phyloP scores from a whole-genome alignment of 306 rosid species.

The Chamaecrista fasciculata region DNA sequence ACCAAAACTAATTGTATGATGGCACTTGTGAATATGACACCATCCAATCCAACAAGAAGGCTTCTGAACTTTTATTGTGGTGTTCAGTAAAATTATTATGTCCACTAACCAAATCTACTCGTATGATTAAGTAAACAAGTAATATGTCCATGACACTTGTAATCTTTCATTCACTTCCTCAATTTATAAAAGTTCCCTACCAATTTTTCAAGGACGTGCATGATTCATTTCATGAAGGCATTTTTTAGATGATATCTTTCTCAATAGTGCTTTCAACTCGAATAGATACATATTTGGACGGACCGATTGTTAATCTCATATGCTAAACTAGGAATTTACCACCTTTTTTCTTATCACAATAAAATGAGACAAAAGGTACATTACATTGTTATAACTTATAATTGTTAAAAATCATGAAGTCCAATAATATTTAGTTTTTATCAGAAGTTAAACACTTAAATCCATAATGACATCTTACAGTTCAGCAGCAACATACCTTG shows the following conservation, averaged over 20 bases:
- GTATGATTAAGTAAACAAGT: background rate
- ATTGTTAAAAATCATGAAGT: slow-evolving; percentile 5
- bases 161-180: too few species aligned
- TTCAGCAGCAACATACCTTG: slow-evolving; percentile 47
- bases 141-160: background rate
- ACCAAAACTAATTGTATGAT: background rate
- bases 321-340: background rate
- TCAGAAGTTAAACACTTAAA: background rate
- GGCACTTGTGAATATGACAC: background rate
- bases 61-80: slow-evolving; percentile 1
- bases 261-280: slow-evolving; percentile 3
- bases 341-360: background rate
- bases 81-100: background rate
- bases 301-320: background rate
- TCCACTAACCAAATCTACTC: background rate
- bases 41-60: slow-evolving; percentile 10
- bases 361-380: background rate
- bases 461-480: slow-evolving; percentile 5
- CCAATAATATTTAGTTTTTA: background rate
- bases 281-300: background rate
- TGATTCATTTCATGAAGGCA: too few species aligned
- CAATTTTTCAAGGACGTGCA: too few species aligned
- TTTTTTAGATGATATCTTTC: background rate
- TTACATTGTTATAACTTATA: background rate
- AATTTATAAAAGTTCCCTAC: too few species aligned